Conservation (phyloP, 306 rosid species). For the Geum urbanum region DNA sequence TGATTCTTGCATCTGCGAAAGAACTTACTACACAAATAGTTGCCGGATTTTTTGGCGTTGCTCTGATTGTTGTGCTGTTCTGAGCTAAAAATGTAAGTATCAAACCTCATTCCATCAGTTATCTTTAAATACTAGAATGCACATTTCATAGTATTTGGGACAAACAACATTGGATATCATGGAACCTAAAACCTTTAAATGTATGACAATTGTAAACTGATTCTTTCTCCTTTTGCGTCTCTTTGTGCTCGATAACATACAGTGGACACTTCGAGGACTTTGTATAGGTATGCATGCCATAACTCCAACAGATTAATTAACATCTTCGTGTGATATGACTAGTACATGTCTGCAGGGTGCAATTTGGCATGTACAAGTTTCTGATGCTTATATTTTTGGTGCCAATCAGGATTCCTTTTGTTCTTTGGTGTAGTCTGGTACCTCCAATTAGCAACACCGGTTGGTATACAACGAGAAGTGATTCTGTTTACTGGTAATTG, state of each 20-base stretch:
- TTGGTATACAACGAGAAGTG: constrained; percentile 44
- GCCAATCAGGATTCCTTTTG: constrained; percentile 45
- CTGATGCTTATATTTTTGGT: constrained; percentile 24
- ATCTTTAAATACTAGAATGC: constrained; percentile 1
- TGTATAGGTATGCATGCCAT: constrained; percentile 44
- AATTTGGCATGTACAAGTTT: constrained; percentile 1
- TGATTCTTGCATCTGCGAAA: constrained; percentile 61
- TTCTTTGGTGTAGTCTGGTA: constrained; percentile 52
- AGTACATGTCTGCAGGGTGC: not conserved
- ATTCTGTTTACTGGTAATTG: constrained; percentile 53
- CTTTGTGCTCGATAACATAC: constrained; percentile 8
- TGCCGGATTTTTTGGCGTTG: constrained; percentile 53
- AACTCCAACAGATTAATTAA: not conserved
- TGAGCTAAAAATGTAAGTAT: constrained; percentile 59
- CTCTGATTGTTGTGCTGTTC: constrained; percentile 41
- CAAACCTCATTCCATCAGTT: not conserved
- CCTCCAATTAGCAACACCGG: constrained; percentile 54
- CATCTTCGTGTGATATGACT: constrained; percentile 3
- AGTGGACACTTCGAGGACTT: constrained; percentile 78
- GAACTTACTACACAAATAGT: constrained; percentile 60
- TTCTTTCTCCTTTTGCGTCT: not conserved
- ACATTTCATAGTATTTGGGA: not conserved
- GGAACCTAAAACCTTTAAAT: not conserved
- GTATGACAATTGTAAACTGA: constrained; percentile 8
- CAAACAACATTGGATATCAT: not conserved